These are phyloP conservation scores for Neurospora sp. DNA, from an alignment of 2,329 filamentous ascomycete species.

Conservation along the genomic window DNA sequence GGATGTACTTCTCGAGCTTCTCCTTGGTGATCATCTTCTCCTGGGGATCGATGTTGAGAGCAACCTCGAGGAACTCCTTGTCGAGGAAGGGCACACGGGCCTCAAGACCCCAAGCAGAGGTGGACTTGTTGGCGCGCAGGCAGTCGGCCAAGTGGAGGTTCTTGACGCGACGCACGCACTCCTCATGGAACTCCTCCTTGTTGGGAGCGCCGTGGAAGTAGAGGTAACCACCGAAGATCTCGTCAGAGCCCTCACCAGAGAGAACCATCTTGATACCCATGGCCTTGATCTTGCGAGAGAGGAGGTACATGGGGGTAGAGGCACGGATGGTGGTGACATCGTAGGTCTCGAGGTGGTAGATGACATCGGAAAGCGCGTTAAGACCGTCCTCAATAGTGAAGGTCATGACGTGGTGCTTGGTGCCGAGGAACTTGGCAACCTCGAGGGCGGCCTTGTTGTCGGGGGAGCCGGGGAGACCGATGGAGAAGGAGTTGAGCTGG, in stretches of 20 bases:
- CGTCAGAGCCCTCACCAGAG: slow-evolving; percentile 91
- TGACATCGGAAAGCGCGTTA: slow-evolving; percentile 93
- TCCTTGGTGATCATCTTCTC: slow-evolving; percentile 95
- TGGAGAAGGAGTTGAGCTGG: slow-evolving; percentile 97
- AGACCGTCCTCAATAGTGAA: slow-evolving; percentile 97
- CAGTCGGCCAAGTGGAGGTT: slow-evolving; percentile 96
- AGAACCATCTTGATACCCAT: slow-evolving; percentile 99
- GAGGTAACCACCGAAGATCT: slow-evolving; percentile 96
- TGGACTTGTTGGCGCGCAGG: slow-evolving; percentile 97
- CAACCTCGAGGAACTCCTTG: slow-evolving; percentile 86
- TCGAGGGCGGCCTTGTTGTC: slow-evolving; percentile 87
- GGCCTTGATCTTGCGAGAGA: slow-evolving; percentile 98
- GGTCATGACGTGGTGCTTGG: slow-evolving; percentile 95
- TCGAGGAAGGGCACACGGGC: slow-evolving; percentile 96
- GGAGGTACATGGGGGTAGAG: slow-evolving; percentile 95
- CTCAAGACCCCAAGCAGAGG: slow-evolving; percentile 94
- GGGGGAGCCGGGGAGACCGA: slow-evolving; percentile 84
- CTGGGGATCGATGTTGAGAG: slow-evolving; percentile 87
- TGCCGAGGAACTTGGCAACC: slow-evolving; percentile 93
- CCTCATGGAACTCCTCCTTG: slow-evolving; percentile 87
- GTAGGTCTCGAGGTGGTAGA: slow-evolving; percentile 95
- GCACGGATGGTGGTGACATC: slow-evolving; percentile 98
- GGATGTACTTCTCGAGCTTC: slow-evolving; percentile 92
- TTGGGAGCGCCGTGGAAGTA: slow-evolving; percentile 95
- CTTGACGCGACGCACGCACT: slow-evolving; percentile 90